phyloP scores from a whole-genome alignment of 345 rosid genomes.

The Populus euphratica region DNA sequence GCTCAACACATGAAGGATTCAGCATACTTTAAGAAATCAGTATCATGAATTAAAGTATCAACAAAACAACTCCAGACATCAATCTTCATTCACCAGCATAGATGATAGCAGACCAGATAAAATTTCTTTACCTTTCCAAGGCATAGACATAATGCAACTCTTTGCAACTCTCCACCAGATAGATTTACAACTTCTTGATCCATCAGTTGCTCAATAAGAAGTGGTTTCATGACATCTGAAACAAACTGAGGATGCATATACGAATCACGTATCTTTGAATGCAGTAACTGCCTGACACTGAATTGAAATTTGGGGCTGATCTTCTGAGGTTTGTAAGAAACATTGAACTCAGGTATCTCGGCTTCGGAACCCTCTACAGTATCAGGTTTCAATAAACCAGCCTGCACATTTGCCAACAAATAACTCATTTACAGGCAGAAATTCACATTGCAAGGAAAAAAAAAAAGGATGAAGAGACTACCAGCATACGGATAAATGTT shows the following conservation, averaged over 20 bases:
- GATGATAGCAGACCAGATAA: background rate
- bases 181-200: conserved; percentile 94
- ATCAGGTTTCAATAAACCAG: conserved; percentile 91
- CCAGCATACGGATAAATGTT: conserved; percentile 98
- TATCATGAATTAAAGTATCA: background rate
- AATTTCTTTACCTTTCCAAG: conserved; percentile 73
- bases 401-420: conserved; percentile 45
- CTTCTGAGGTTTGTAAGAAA: conserved; percentile 97
- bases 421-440: conserved; percentile 1
- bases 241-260: conserved; percentile 92
- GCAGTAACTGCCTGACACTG: conserved; percentile 81
- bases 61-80: background rate
- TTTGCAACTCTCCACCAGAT: conserved; percentile 98
- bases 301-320: conserved; percentile 80
- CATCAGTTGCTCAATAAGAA: conserved; percentile 92
- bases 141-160: conserved; percentile 92
- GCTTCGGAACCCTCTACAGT: conserved; percentile 59
- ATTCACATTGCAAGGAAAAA: background rate
- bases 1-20: background rate
- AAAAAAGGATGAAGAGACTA: conserved; percentile 21
- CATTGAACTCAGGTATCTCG: conserved; percentile 92
- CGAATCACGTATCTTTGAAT: conserved; percentile 83
- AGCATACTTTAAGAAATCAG: background rate
- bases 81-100: background rate
- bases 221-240: conserved; percentile 98